A percentile compares a stretch with the other conserved stretches of the same genome.
These are phyloP conservation scores for Rhizophagus prolifer DNA, from an alignment of 192 early-diverging fungal species.

Conservation along the genomic window DNA sequence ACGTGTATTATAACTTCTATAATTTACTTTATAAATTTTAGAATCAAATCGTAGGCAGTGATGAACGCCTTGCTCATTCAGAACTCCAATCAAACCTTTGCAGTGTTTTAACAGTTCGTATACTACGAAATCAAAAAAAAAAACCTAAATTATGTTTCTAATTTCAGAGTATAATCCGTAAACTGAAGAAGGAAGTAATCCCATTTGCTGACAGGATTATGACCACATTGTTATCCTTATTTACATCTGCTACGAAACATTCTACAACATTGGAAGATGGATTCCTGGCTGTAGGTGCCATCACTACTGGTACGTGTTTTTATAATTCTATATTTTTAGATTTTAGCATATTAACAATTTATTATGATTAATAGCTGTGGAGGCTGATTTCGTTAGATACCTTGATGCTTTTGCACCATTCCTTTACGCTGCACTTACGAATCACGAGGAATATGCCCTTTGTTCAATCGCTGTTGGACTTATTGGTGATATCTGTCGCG, in stretches of 20 bases:
- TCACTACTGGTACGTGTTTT: constrained; percentile 60
- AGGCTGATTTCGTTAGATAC: constrained; percentile 85
- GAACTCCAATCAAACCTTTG: constrained; percentile 94
- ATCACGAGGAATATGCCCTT: constrained; percentile 90
- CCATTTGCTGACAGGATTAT: constrained; percentile 87
- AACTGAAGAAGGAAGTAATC: constrained; percentile 69
- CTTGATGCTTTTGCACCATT: constrained; percentile 83
- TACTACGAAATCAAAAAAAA: background rate
- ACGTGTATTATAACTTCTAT: background rate
- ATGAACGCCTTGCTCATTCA: constrained; percentile 78
- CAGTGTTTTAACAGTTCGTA: constrained; percentile 76
- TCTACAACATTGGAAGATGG: constrained; percentile 89
- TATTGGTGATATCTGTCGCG: constrained; percentile 95
- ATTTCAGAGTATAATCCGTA: constrained; percentile 71
- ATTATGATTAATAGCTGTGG: constrained; percentile 60
- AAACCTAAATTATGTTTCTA: background rate
- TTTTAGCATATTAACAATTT: background rate
- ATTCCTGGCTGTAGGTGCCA: constrained; percentile 86
- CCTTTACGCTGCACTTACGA: constrained; percentile 78
- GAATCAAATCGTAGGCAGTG: constrained; percentile 75
- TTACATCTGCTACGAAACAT: constrained; percentile 67
- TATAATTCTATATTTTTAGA: constrained; percentile 12
- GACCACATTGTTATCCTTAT: constrained; percentile 78
- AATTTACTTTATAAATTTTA: constrained; percentile 32
- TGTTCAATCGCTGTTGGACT: constrained; percentile 94